Conservation (phyloP, 768 basidiomycete species). For the Leccinum boreale region DNA sequence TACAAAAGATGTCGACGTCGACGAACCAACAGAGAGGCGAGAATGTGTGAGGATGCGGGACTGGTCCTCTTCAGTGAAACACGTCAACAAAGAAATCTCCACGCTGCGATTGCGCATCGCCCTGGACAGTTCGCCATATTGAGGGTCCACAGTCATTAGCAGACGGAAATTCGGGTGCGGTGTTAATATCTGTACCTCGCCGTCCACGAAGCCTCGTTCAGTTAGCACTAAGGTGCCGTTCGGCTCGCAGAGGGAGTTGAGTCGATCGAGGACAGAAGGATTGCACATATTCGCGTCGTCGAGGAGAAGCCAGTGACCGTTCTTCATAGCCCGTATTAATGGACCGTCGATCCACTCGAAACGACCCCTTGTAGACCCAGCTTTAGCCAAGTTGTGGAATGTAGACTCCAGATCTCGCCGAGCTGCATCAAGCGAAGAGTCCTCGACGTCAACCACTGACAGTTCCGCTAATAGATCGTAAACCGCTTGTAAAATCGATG, state of each 20-base stretch:
- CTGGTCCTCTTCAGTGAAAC: constrained; percentile 43
- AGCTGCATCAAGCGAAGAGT: constrained; percentile 10
- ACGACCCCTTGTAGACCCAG: constrained; percentile 40
- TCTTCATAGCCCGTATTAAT: constrained; percentile 78
- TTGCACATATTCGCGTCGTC: constrained; percentile 94
- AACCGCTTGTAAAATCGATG: constrained; percentile 24
- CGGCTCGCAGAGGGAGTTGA: constrained; percentile 93
- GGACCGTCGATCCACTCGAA: constrained; percentile 98
- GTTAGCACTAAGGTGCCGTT: constrained; percentile 80
- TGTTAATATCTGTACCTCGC: constrained; percentile 64
- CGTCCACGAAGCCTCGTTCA: constrained; percentile 83
- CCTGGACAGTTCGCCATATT: constrained; percentile 88
- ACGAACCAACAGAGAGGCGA: constrained; percentile 42
- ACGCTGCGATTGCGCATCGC: constrained; percentile 98
- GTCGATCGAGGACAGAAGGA: constrained; percentile 91
- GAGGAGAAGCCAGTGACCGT: constrained; percentile 86
- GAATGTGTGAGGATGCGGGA: constrained; percentile 43
- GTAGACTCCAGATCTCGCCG: constrained; percentile 16
- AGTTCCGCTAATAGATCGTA: constrained; percentile 30
- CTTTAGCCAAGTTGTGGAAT: constrained; percentile 21
- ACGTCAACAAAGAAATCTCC: constrained; percentile 60
- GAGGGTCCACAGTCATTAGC: constrained; percentile 91
- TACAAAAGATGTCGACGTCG: constrained; percentile 3
- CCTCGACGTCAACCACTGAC: constrained; percentile 9
- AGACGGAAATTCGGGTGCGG: constrained; percentile 91